Base-by-base conservation (phyloP, 148 eudicot genomes). In the Arctostaphylos glauca region DNA sequence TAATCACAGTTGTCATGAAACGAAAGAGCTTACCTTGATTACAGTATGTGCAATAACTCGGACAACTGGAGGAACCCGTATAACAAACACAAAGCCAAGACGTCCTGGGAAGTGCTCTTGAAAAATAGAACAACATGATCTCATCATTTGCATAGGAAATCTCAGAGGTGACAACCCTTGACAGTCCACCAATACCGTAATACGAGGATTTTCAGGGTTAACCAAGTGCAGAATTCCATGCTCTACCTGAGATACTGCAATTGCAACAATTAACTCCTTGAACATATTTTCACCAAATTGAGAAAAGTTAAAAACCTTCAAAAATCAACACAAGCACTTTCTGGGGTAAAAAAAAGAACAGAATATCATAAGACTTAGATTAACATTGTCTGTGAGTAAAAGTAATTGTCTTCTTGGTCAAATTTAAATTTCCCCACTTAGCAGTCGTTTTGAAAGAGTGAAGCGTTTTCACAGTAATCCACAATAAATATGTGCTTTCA, bases 171-270 rank as follows among this genome's bases (percentile, higher is more conserved):
- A 89, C 81, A 93, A 84, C 81, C 95, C 97, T 85, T 93, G 91
- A 77, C 98, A 94, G 82, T 96, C 99, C 81, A 96, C 90, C 86
- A 94, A 83, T 54, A 93, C 98, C 84, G 91, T 88, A 83, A 96
- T 88, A 71, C 76, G 92, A 74, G 94, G 90, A 86, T 89, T 89
- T 89, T 85, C 86, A 76, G 75, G 82, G 83, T 92, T 90, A 83
- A 92, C 84, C 80, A 94, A 85, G 83, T 91, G 90, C 81, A 94
- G 88, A 77, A 92, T 85, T 43, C 97, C 99, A 75, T 89, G 86
- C 86, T 96, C 99, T 79, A 96, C 90, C 87, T 96, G 99, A 78
- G 99, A 96, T 83, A 96, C 99, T 96, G 89, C 91, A 88, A 55
- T 74, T 62, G 15, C 78, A 83, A 87, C 77, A 71, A 82, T 77